Evolutionary conservation across 768 basidiomycete genomes (phyloP).

Genomic region (Sporobolomyces phaffii): DNA sequence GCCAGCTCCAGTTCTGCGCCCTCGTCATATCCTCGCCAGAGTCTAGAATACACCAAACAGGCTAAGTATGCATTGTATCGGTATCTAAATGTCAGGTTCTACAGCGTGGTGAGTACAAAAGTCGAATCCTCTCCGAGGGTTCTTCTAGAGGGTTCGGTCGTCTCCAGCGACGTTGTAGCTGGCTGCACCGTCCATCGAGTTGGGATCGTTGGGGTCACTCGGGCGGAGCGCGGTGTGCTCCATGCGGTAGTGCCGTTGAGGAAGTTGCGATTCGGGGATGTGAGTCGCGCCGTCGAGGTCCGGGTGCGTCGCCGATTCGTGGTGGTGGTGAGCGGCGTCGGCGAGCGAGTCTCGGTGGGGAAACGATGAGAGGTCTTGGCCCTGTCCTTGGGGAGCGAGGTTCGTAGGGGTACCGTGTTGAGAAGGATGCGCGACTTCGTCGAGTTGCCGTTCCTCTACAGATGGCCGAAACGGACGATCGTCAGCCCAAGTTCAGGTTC

Average conservation of each 20-base stretch:
- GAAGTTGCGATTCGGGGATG: constrained; percentile 23
- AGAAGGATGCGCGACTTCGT: constrained; percentile 1
- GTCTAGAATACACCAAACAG: too few species aligned
- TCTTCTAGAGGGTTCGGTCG: constrained; percentile 10
- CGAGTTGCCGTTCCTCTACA: constrained; percentile 10
- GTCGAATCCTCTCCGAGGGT: neutral
- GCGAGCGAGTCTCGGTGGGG: constrained; percentile 19
- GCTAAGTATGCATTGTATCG: too few species aligned
- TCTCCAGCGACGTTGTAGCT: constrained; percentile 14
- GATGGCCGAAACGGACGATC: neutral
- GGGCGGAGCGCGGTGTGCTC: constrained; percentile 19
- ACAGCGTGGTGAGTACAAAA: too few species aligned
- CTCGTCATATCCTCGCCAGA: too few species aligned
- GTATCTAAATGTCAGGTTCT: too few species aligned
- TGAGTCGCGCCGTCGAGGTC: constrained; percentile 17
- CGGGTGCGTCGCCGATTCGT: constrained; percentile 2
- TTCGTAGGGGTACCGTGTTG: constrained; percentile 6
- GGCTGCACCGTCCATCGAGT: constrained; percentile 23
- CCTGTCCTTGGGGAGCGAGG: neutral
- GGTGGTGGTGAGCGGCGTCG: constrained; percentile 4
- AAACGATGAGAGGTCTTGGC: constrained; percentile 8
- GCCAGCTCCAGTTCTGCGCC: too few species aligned
- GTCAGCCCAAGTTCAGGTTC: neutral
- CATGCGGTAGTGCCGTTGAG: neutral
- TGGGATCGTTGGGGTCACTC: constrained; percentile 16